Evolutionary conservation across 2,329 filamentous ascomycete genomes (phyloP).

Genomic region (Epichloe elymi): DNA sequence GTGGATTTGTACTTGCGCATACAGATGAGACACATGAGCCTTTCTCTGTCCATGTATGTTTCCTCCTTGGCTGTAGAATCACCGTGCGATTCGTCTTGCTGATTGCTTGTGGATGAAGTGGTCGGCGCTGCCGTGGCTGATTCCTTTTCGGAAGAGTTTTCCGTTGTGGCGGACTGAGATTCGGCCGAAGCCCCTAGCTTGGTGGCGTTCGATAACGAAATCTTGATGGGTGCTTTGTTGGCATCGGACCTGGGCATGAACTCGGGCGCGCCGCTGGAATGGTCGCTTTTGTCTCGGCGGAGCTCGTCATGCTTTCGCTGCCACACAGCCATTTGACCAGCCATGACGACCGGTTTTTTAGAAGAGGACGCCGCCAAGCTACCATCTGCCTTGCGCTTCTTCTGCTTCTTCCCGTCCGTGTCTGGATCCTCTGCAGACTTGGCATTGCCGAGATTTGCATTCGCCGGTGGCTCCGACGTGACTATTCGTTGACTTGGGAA

Average conservation of each 20-base stretch:
- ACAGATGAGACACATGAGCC: slow-evolving; percentile 31
- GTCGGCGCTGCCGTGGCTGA: not conserved
- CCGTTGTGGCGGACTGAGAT: not conserved
- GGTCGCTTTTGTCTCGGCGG: slow-evolving; percentile 10
- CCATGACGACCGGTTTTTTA: slow-evolving; percentile 29
- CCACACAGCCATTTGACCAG: slow-evolving; percentile 31
- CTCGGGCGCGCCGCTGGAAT: not conserved
- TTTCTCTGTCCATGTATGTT: slow-evolving; percentile 47
- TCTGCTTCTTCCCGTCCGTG: slow-evolving; percentile 26
- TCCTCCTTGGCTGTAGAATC: slow-evolving; percentile 7
- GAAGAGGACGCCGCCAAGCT: slow-evolving; percentile 13
- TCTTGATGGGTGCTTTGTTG: slow-evolving; percentile 15
- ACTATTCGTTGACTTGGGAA: slow-evolving; percentile 55
- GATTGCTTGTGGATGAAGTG: not conserved
- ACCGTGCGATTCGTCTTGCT: not conserved
- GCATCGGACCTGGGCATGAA: slow-evolving; percentile 1
- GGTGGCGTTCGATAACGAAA: slow-evolving; percentile 16
- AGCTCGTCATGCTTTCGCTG: slow-evolving; percentile 31
- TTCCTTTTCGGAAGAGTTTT: not conserved
- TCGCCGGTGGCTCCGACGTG: slow-evolving; percentile 33
- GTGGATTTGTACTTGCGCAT: slow-evolving; percentile 33
- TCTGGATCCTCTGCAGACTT: slow-evolving; percentile 15
- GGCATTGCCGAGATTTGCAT: slow-evolving; percentile 13
- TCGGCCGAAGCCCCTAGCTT: not conserved
- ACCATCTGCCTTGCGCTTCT: slow-evolving; percentile 41